Percentiles rank a stretch among this genome's conserved stretches.
phyloP scores from a whole-genome alignment of 2,329 filamentous ascomycete genomes.

The Fusarium mexicanum region DNA sequence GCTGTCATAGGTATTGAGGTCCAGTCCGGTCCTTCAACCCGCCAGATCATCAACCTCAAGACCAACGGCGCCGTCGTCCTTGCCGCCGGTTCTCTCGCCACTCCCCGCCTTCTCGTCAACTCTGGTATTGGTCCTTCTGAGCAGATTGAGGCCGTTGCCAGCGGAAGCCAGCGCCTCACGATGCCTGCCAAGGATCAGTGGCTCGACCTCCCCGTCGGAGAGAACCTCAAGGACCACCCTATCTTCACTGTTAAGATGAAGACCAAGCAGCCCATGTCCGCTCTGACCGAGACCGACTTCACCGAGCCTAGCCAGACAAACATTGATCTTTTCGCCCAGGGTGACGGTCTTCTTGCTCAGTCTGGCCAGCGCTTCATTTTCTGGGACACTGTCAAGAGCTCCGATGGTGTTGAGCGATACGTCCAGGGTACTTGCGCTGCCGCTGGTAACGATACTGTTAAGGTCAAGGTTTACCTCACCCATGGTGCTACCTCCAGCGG shows the following conservation, averaged over 20 bases:
- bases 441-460: conserved; percentile 53
- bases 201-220: conserved; percentile 68
- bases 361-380: conserved; percentile 58
- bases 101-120: conserved; percentile 70
- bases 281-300: conserved; percentile 32
- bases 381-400: conserved; percentile 55
- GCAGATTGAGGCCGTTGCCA: conserved; percentile 63
- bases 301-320: conserved; percentile 43
- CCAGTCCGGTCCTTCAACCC: conserved; percentile 64
- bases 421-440: conserved; percentile 59
- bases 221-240: conserved; percentile 67
- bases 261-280: conserved; percentile 56
- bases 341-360: conserved; percentile 55
- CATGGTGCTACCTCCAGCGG: conserved; percentile 60
- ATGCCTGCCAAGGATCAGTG: conserved; percentile 62
- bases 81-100: conserved; percentile 75
- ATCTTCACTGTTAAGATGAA: conserved; percentile 50
- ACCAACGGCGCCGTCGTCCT: conserved; percentile 63
- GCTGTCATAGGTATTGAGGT: conserved; percentile 75
- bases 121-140: conserved; percentile 70
- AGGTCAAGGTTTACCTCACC: conserved; percentile 61
- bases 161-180: conserved; percentile 59
- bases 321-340: conserved; percentile 48
- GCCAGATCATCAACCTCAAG: conserved; percentile 41
- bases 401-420: conserved; percentile 51